A percentile compares a stretch with the other conserved stretches of the same genome.
These are phyloP conservation scores for Candida sanyiensis DNA, from an alignment of 805 yeast species.

Conservation along the genomic window DNA sequence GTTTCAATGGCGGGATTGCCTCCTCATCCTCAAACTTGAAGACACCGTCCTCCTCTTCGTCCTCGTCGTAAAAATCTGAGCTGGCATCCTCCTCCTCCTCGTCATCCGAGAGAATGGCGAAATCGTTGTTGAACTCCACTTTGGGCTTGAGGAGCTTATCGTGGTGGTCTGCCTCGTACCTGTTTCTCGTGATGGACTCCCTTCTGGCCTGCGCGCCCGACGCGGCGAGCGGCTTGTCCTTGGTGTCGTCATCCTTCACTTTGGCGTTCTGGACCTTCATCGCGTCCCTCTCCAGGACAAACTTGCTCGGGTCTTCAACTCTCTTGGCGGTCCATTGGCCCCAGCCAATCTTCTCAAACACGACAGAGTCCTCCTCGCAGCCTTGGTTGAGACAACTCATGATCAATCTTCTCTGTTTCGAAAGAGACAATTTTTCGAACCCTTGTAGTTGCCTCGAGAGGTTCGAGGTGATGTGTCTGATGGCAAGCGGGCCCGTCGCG, in stretches of 20 bases:
- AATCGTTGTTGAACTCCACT: constrained; percentile 30
- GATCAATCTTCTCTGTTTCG: constrained; percentile 84
- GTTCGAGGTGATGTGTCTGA: constrained; percentile 81
- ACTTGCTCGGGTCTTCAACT: constrained; percentile 32
- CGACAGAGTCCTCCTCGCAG: constrained; percentile 45
- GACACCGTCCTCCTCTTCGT: constrained; percentile 24
- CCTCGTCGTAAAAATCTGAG: constrained; percentile 29
- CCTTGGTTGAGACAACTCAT: constrained; percentile 84
- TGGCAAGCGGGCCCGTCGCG: constrained; percentile 82
- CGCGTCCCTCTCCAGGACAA: constrained; percentile 36
- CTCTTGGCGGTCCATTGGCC: constrained; percentile 90
- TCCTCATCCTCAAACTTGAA: constrained; percentile 35
- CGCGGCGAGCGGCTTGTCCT: constrained; percentile 8
- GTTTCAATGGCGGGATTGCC: constrained; percentile 23
- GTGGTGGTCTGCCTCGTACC: constrained; percentile 25
- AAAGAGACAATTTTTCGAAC: constrained; percentile 72
- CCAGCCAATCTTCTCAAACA: constrained; percentile 95
- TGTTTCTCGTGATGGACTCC: constrained; percentile 26
- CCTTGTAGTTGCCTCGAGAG: constrained; percentile 69
- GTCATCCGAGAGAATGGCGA: constrained; percentile 25
- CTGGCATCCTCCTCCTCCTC: constrained; percentile 32
- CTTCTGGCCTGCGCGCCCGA: constrained; percentile 26
- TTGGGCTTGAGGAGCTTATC: constrained; percentile 18
- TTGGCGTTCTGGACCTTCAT: constrained; percentile 34
- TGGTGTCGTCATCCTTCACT: constrained; percentile 36